Conservation (phyloP, 441 rosid species). For the Hura crepitans region DNA sequence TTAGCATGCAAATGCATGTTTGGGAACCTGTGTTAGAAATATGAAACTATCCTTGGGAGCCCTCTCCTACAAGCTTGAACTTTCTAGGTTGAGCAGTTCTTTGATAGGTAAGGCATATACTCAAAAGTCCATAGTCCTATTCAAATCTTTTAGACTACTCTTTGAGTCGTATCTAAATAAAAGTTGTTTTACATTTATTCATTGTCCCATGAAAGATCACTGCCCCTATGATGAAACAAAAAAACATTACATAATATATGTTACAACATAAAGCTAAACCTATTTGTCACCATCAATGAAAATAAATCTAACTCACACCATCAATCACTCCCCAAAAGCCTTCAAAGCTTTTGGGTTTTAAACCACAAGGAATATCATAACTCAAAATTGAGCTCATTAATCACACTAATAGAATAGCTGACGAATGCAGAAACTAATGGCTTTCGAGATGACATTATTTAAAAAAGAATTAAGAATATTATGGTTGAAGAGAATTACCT, state of each 20-base stretch:
- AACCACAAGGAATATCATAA: neutral
- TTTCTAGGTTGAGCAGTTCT: too few species aligned
- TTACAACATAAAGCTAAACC: neutral
- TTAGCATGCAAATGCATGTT: too few species aligned
- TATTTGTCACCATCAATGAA: neutral
- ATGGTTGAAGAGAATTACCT: slow-evolving; percentile 42
- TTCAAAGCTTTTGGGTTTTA: neutral
- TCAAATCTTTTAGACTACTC: too few species aligned
- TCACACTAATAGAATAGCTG: neutral
- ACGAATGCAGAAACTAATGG: neutral
- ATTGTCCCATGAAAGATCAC: neutral
- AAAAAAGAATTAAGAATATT: slow-evolving; percentile 9
- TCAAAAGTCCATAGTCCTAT: too few species aligned
- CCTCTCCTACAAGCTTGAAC: too few species aligned
- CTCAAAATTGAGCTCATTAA: neutral
- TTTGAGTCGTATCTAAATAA: too few species aligned
- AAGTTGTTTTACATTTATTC: too few species aligned
- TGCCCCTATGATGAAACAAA: neutral
- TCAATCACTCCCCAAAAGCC: neutral
- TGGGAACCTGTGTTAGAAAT: too few species aligned
- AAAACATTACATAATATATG: neutral
- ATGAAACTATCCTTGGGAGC: too few species aligned
- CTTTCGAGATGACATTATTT: neutral
- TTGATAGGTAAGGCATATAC: too few species aligned
- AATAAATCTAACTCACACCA: neutral